Evolutionary conservation across 139 green algal genomes (phyloP), one percentile per base, ranked within the genome.

Genomic region (Chlamydomonas sp.): DNA sequence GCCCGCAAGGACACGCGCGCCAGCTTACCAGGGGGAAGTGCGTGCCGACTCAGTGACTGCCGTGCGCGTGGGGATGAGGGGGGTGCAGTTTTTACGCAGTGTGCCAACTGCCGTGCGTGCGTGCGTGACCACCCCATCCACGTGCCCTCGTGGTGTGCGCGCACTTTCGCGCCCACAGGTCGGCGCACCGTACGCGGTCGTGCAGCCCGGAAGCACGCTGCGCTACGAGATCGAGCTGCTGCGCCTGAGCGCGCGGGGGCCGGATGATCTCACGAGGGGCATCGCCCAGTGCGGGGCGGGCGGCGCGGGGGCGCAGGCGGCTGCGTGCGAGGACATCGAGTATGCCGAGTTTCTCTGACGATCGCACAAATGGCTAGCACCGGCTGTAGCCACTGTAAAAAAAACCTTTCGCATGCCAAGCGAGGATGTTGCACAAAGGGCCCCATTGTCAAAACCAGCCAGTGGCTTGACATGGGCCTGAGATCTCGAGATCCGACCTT

Each of bases 221-320:
- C 3, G 43, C 49, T 86, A 86, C 65, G 80, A 81, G 50, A 59
- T 81, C 34, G 65, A 83, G 73, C 73, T 85, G 54, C 50, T 83
- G 65, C 67, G 80, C 16, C 64, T 85, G 38, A 76, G 67, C 0
- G 36, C 73, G 4, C 30, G 60, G 3, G 80, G 80, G 0, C 76
- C 80, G 0, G 76, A 81, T 49, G 66, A 78, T 49, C 71, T 81
- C 3, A 81, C 76, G 4, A 58, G 67, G n/a, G 76, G 79, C 58
- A 72, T 79, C 29, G 35, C 47, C 31, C 71, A 69, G 47, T 84
- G 79, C 48, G 79, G 79, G 10, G 20, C 58, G 10, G 75, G 79
- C n/a, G 64, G 62, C 36, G 69, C 50, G 0, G 67, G 49, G 5
- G 62, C 73, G 49, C 38, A 67, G 6, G 48, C 58, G 6, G 54